Evolutionary conservation across 1,139 yeast species (phyloP).

Genomic region (Yamadazyma mexicana): DNA sequence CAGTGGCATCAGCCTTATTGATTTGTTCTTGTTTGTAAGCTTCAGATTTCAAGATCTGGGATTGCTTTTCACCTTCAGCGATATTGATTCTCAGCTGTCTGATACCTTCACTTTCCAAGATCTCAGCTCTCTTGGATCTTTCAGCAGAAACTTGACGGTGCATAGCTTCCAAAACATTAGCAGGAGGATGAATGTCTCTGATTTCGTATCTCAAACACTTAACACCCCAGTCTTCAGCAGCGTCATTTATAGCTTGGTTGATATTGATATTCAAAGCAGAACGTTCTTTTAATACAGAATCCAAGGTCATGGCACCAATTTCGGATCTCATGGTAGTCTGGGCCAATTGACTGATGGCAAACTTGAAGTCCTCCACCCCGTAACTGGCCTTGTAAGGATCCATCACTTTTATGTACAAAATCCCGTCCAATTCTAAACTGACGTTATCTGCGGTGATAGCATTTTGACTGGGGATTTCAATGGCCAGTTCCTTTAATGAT

Average conservation of each 20-base stretch:
- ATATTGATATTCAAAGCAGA: conserved; percentile 71
- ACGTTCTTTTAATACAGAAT: conserved; percentile 74
- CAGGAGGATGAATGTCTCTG: conserved; percentile 86
- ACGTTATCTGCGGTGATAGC: conserved; percentile 89
- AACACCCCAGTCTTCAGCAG: conserved; percentile 86
- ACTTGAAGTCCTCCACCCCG: conserved; percentile 86
- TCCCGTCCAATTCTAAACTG: conserved; percentile 81
- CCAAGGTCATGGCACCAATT: conserved; percentile 79
- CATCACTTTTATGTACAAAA: conserved; percentile 70
- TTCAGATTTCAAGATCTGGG: conserved; percentile 70
- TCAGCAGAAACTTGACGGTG: conserved; percentile 88
- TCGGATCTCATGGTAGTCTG: conserved; percentile 91
- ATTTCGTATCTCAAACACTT: conserved; percentile 83
- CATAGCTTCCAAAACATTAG: conserved; percentile 86
- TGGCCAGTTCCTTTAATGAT: conserved; percentile 76
- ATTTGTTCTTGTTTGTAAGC: conserved; percentile 63
- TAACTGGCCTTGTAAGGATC: conserved; percentile 87
- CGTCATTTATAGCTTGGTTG: conserved; percentile 78
- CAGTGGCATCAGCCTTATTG: conserved; percentile 76
- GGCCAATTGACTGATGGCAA: conserved; percentile 82
- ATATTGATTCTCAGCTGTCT: conserved; percentile 77
- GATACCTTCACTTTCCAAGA: conserved; percentile 82
- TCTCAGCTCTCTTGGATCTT: conserved; percentile 82
- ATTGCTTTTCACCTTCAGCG: conserved; percentile 78
- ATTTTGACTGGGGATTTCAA: conserved; percentile 80